These are phyloP conservation scores for Tylopilus sp. DNA, from an alignment of 1,284 basidiomycete genomes.

Conservation along the genomic window DNA sequence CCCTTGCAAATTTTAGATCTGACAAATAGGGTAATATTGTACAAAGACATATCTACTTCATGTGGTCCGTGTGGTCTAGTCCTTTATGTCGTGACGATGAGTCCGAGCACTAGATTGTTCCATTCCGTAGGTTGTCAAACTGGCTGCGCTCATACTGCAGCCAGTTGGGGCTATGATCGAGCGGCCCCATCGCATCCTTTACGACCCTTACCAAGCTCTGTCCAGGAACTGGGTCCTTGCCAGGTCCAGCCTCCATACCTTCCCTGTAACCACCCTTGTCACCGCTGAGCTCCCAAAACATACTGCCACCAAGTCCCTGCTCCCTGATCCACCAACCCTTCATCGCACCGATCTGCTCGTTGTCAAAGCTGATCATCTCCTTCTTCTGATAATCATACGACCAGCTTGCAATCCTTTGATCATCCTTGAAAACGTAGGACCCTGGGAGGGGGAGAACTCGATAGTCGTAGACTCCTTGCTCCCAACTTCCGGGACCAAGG, in stretches of 20 bases:
- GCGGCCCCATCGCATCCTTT: slow-evolving; percentile 70
- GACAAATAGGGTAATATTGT: slow-evolving; percentile 13
- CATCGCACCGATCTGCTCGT: slow-evolving; percentile 59
- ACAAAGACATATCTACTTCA: background rate
- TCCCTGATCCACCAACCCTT: slow-evolving; percentile 76
- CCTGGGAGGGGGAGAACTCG: slow-evolving; percentile 71
- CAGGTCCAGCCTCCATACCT: slow-evolving; percentile 66
- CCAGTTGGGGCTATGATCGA: slow-evolving; percentile 68
- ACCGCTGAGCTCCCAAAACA: slow-evolving; percentile 85
- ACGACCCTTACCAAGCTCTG: slow-evolving; percentile 64
- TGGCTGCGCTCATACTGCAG: slow-evolving; percentile 65
- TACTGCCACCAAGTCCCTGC: slow-evolving; percentile 71
- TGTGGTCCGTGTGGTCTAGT: background rate
- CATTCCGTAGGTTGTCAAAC: slow-evolving; percentile 74
- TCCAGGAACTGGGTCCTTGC: slow-evolving; percentile 60
- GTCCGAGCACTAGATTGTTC: slow-evolving; percentile 31
- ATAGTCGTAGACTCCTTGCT: slow-evolving; percentile 79
- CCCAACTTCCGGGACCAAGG: slow-evolving; percentile 71
- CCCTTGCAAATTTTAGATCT: background rate
- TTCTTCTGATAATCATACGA: slow-evolving; percentile 62
- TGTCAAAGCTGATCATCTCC: slow-evolving; percentile 82
- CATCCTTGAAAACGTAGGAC: slow-evolving; percentile 58
- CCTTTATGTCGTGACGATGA: background rate
- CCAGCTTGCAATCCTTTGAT: slow-evolving; percentile 64
- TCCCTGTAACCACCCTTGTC: slow-evolving; percentile 66